Evolutionary conservation across 2,329 filamentous ascomycete species (phyloP), one percentile per base, ranked within the genome.

Genomic region (Fusarium globosum): DNA sequence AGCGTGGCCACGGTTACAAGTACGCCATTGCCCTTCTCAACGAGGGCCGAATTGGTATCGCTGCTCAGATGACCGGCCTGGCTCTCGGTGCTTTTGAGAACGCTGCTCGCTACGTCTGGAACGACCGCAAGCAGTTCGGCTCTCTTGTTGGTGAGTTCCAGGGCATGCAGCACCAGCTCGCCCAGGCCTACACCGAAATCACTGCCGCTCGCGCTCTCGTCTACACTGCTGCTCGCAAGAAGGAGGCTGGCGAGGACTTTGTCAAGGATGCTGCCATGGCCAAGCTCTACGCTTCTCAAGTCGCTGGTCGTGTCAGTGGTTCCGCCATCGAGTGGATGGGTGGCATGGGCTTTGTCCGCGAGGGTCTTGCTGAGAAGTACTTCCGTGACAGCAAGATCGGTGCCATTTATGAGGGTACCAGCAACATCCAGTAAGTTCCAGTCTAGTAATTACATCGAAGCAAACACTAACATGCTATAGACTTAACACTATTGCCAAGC

Each of bases 241-340:
- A 98, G 93, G 96, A 99, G 85, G 94, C 95, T 2, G 96, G 96
- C 52, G 91, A 97, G 85, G 92, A 97, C 82, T 99, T 99, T 80
- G 95, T 98, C 78, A 90, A 89, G 82, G 96, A 99, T 80, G 96
- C 96, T 15, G 96, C 96, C 77, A 99, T 99, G 96, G 96, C 96
- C 61, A 99, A 99, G 88, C 88, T 99, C 62, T 97, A 93, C 82
- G 91, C 96, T 6, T 96, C 94, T 9, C 96, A 99, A 85, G 94
- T 99, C 38, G 96, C 96, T 0, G 93, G 94, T 26, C 91, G 90
- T 61, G 96, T 99, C 26, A 93, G 92, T 62, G 91, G 95, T 12
- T 88, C 93, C 55, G 96, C 96, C 0, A 91, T 99, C 35, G 96
- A 99, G 85, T 99, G 96, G 96, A 98, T 98, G 96, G 96, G 96